Evolutionary conservation across 129 eudicot genomes (phyloP).

Genomic region (Daucus carota): DH1_v3.0 NC_030381.2:40670001-40670500

Average conservation of each 20-base stretch:
- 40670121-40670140: no score
- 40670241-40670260: not conserved
- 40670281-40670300: conserved; percentile 62
- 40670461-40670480: conserved; percentile 88
- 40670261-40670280: not conserved
- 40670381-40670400: conserved; percentile 36
- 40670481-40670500: conserved; percentile 91
- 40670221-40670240: not conserved
- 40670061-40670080: no score
- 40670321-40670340: conserved; percentile 94
- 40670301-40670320: conserved; percentile 87
- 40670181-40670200: no score
- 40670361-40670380: conserved; percentile 85
- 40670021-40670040: no score
- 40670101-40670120: no score
- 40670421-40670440: not conserved
- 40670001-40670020: no score
- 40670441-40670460: not conserved
- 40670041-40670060: no score
- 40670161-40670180: no score
- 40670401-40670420: not conserved
- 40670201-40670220: no score
- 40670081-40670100: no score
- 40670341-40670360: conserved; percentile 90
- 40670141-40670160: no score